Evolutionary conservation across 352 stramenopile species (phyloP).

Genomic region (Phytophthora agathidicida): DNA sequence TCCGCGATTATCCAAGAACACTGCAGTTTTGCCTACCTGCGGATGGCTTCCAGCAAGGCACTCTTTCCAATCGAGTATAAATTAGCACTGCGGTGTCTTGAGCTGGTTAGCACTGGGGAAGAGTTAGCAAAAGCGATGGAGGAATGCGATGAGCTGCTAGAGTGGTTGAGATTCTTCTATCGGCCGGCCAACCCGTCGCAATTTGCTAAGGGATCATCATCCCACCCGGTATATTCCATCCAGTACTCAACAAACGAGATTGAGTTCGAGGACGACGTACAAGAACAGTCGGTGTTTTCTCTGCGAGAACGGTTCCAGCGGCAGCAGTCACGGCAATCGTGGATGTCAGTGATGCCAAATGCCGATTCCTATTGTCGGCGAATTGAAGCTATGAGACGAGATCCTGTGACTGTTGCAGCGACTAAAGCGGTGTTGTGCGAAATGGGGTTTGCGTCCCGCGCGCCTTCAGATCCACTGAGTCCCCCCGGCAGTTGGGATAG

Average conservation of each 20-base stretch:
- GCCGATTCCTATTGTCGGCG: constrained; percentile 54
- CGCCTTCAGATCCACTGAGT: constrained; percentile 10
- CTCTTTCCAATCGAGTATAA: constrained; percentile 74
- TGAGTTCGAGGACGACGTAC: neutral
- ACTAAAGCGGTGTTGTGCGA: constrained; percentile 35
- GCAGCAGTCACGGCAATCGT: constrained; percentile 38
- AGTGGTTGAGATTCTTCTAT: constrained; percentile 76
- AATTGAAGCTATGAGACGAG: constrained; percentile 43
- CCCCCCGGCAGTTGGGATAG: constrained; percentile 18
- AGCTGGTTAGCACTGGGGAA: constrained; percentile 40
- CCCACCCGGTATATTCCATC: constrained; percentile 60
- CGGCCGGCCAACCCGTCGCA: constrained; percentile 63
- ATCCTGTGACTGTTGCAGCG: constrained; percentile 45
- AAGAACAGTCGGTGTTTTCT: constrained; percentile 7
- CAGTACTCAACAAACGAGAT: constrained; percentile 38
- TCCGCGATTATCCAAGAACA: constrained; percentile 35
- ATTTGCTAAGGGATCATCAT: constrained; percentile 55
- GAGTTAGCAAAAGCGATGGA: constrained; percentile 34
- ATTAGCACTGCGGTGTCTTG: constrained; percentile 50
- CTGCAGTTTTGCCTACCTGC: constrained; percentile 34
- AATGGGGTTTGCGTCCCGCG: constrained; percentile 22
- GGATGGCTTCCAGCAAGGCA: constrained; percentile 45
- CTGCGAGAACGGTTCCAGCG: constrained; percentile 36
- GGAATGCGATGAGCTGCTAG: constrained; percentile 39
- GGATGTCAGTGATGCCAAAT: constrained; percentile 42